Percentiles rank a stretch among this genome's conserved stretches.
These are phyloP conservation scores for Tranzscheliella williamsii DNA, from an alignment of 1,284 basidiomycete genomes.

Conservation along the genomic window DNA sequence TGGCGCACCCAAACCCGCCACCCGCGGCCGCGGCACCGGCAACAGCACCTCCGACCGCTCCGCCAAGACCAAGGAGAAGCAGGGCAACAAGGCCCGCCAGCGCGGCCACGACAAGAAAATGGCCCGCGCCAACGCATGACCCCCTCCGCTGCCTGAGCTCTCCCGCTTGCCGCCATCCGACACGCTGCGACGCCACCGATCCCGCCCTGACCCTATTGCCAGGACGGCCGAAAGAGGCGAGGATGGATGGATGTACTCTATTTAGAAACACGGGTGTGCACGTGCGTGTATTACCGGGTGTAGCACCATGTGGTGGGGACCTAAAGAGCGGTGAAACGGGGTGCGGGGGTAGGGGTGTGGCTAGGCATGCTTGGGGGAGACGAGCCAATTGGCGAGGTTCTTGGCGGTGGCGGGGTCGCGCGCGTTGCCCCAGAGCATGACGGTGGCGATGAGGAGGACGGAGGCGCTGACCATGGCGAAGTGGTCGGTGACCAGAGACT, in stretches of 20 bases:
- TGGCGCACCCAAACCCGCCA: constrained; percentile 10
- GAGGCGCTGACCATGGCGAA: constrained; percentile 26
- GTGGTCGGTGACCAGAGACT: constrained; percentile 18
- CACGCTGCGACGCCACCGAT: too few species aligned
- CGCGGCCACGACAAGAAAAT: constrained; percentile 38
- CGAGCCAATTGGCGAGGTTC: constrained; percentile 28
- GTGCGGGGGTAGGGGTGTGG: background rate
- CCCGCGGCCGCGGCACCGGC: constrained; percentile 24
- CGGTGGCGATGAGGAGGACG: constrained; percentile 20
- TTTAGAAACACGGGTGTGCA: background rate
- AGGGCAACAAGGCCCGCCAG: constrained; percentile 34
- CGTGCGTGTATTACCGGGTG: constrained; percentile 4
- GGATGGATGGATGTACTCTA: too few species aligned
- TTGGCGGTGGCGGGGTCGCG: constrained; percentile 22
- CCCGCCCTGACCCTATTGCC: too few species aligned
- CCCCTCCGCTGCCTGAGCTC: too few species aligned
- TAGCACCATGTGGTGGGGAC: background rate
- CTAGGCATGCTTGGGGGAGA: constrained; percentile 27
- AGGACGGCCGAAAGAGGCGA: too few species aligned
- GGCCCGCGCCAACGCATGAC: constrained; percentile 12
- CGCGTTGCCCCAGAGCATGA: constrained; percentile 32
- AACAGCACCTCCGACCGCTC: constrained; percentile 28
- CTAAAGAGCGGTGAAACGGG: too few species aligned
- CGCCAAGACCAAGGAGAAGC: constrained; percentile 40
- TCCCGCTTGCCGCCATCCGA: too few species aligned